Evolutionary conservation across 2,329 filamentous ascomycete species (phyloP).

Genomic region (Penicillium expansum): DNA sequence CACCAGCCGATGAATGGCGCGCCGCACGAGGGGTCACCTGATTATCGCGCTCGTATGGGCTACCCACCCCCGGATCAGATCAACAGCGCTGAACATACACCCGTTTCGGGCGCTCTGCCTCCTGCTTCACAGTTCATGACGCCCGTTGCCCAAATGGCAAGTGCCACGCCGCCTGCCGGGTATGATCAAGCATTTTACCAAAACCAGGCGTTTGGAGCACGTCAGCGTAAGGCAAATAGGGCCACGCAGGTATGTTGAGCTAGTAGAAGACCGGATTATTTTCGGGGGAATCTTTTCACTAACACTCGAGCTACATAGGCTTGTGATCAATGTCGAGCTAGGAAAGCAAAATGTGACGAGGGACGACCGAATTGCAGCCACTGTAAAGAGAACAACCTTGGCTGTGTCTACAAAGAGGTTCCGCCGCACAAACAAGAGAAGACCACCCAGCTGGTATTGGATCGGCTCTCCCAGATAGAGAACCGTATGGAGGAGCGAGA

Average conservation of each 20-base stretch:
- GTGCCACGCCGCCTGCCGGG: conserved; percentile 25
- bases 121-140: conserved; percentile 30
- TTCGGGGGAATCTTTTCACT: background rate
- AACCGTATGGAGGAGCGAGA: conserved; percentile 24
- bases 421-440: conserved; percentile 73
- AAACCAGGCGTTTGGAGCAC: conserved; percentile 31
- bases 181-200: conserved; percentile 35
- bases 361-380: conserved; percentile 75
- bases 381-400: conserved; percentile 80
- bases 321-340: conserved; percentile 81
- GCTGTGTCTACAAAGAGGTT: conserved; percentile 86
- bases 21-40: conserved; percentile 32
- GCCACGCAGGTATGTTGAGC: conserved; percentile 38
- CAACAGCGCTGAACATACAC: conserved; percentile 31
- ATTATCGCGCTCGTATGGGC: conserved; percentile 35
- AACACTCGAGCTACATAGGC: conserved; percentile 55
- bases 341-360: conserved; percentile 92
- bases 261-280: background rate
- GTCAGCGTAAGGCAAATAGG: conserved; percentile 41
- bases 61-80: conserved; percentile 32
- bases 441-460: conserved; percentile 38
- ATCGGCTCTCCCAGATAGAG: conserved; percentile 34
- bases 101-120: conserved; percentile 31
- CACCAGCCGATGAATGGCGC: conserved; percentile 35
- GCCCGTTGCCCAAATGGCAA: conserved; percentile 26